Conservation (phyloP, 164 flowering plant genomes). For the Berberis thunbergii region DNA sequence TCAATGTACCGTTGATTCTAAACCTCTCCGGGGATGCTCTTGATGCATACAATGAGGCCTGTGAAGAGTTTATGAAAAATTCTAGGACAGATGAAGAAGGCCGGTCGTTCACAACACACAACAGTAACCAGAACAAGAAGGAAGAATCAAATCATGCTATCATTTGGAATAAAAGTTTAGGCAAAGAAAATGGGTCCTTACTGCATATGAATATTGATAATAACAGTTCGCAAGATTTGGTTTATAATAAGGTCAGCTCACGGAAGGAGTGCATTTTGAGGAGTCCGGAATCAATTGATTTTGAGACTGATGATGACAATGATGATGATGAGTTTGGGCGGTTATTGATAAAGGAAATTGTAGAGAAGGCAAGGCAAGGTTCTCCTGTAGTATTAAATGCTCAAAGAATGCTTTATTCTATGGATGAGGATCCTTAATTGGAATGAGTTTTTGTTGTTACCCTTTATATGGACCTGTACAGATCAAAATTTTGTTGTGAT, state of each 20-base stretch:
- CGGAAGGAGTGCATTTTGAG: too few relatives aligned
- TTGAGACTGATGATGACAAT: constrained; percentile 18
- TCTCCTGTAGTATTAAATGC: constrained; percentile 52
- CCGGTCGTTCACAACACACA: constrained; percentile 8
- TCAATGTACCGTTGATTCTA: constrained; percentile 31
- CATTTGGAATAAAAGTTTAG: constrained; percentile 1
- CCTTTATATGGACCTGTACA: background rate
- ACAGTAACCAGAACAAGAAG: constrained; percentile 5
- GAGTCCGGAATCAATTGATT: background rate
- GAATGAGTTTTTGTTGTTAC: background rate
- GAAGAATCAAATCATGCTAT: constrained; percentile 7
- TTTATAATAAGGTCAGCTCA: too few relatives aligned
- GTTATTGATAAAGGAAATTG: constrained; percentile 49
- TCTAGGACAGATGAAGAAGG: constrained; percentile 33
- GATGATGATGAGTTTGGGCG: constrained; percentile 28
- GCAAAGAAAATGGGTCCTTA: constrained; percentile 6
- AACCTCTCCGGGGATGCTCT: constrained; percentile 58
- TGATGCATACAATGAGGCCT: constrained; percentile 55
- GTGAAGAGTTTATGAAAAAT: constrained; percentile 32
- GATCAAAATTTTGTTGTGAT: background rate
- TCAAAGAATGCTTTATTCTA: constrained; percentile 30
- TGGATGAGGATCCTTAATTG: constrained; percentile 13
- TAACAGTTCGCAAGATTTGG: too few relatives aligned
- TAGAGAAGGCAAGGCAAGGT: constrained; percentile 58
- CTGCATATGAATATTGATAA: too few relatives aligned